These are phyloP conservation scores for Ganoderma lingzhi DNA, from an alignment of 1,284 basidiomycete species.

Conservation along the genomic window DNA sequence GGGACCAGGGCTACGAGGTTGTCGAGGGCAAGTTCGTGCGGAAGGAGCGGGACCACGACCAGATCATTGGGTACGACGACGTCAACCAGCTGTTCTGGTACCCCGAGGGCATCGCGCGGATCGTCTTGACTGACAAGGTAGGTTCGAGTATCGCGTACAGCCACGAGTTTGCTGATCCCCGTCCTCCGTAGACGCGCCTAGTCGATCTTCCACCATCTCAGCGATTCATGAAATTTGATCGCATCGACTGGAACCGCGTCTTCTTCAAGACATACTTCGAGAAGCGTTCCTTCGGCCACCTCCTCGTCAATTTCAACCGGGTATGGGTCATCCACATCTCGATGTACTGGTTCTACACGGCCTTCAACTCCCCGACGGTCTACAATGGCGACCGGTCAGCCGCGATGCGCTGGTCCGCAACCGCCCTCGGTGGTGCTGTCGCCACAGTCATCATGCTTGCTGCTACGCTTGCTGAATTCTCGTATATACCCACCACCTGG, in stretches of 20 bases:
- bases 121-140: conserved; percentile 89
- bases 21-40: conserved; percentile 95
- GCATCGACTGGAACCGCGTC: conserved; percentile 92
- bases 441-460: conserved; percentile 93
- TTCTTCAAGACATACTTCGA: conserved; percentile 99
- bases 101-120: conserved; percentile 96
- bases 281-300: conserved; percentile 92
- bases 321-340: conserved; percentile 96
- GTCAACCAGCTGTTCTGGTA: conserved; percentile 99
- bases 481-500: conserved; percentile 97
- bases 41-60: conserved; percentile 92
- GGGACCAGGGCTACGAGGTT: conserved; percentile 98
- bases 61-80: conserved; percentile 98
- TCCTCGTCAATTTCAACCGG: conserved; percentile 97
- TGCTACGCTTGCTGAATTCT: conserved; percentile 92
- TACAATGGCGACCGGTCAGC: conserved; percentile 70
- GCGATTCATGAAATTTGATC: conserved; percentile 94
- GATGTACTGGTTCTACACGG: conserved; percentile 93
- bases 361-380: conserved; percentile 91
- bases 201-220: conserved; percentile 90
- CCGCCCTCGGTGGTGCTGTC: conserved; percentile 90
- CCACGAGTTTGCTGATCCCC: not conserved
- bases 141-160: conserved; percentile 20
- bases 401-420: conserved; percentile 88
- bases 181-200: conserved; percentile 71